Base-by-base conservation (phyloP, 2,329 filamentous ascomycete genomes). In the Colletotrichum paranaense region DNA sequence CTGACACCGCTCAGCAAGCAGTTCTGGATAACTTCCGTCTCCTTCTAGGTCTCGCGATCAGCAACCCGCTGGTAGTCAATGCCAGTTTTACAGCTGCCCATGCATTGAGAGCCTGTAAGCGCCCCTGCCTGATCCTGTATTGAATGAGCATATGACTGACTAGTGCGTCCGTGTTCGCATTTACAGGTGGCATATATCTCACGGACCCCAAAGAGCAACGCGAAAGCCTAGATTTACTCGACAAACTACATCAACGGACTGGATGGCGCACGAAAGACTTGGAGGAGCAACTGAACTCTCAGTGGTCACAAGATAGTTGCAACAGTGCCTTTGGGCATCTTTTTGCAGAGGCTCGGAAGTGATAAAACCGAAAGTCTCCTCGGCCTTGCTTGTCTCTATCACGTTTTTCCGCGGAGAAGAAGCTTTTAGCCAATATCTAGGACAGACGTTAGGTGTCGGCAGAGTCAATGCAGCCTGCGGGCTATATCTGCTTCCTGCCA, bases 41-140 rank as follows among this genome's bases (percentile, higher is more conserved):
- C 1, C 42, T 80, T 5, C 22, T 80, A 3, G 78, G 79, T 1
- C 74, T 80, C 2, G 75, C 78, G 5, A 76, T 80, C 14, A 80
- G 78, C 60, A 79, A 80, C 16, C 72, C 76, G 2, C 67, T 72
- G 2, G 75, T 76, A 9, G 75, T 78, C 4, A 79, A 77, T 1
- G 76, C 77, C 14, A 74, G 72, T 5, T 79, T 80, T 19, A 79
- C 78, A 5, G 78, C 79, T 8, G 76, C 78, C 42, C 78, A 80
- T 63, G 71, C 77, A 1, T 65, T 79, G 2, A 76, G 78, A 24
- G 75, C 77, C 24, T 79, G 78, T 79, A 74, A 74, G 77, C 67
- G 5, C 12, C 16, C n/a, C 26, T 12, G 3, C 4, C 14, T 7
- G 3, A 52, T 3, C 16, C 59, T 8, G 1, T 4, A 22, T 4